Base-by-base conservation (phyloP, 2,329 filamentous ascomycete species). In the Endothia cerciana region DNA sequence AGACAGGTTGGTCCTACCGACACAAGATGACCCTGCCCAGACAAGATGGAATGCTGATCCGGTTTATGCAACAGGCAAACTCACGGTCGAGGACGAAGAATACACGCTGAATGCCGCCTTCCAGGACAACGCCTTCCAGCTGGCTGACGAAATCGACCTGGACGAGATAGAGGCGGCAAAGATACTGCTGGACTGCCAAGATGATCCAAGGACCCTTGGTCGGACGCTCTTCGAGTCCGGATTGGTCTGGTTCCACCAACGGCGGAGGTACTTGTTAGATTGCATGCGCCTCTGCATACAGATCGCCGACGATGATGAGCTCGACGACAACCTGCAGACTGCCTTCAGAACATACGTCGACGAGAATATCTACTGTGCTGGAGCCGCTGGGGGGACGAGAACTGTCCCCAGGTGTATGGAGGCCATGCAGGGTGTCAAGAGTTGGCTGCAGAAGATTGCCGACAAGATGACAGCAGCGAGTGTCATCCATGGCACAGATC, bases 41-140 rank as follows among this genome's bases (percentile, higher is more conserved):
- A 58, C 61, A 38, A n/a, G 43, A 56, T 62, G 61, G 71, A 73
- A 67, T 74, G 69, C 58, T 68, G 41, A 65, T 65, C 30, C 19
- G 15, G 11, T 1, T 8, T 22, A 36, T 15, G 40, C 60, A 60
- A 63, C 71, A 95, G 93, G 92, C 65, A 94, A 91, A 75, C 83
- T 98, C 71, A 87, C 82, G 41, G 79, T 97, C 66, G 86, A 87
- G 71, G 90, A 89, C 69, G 85, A 87, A 41, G 87, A 94, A 73
- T 98, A 93, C 77, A 81, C 85, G 28, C 82, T 99, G 80, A 97
- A 97, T 78, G 86, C 91, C 64, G 89, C 93, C 69, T 98, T 99
- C 78, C 89, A 94, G 74, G 90, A 97, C 77, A 88, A 90, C 71
- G 87, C 89, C 30, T 83, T 97, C 40, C 87, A 92, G 72, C 83